Percentiles rank a stretch among this genome's conserved stretches.
Conservation (phyloP, 176 grass and related monocot species). For the Saccharum spontaneum region DNA sequence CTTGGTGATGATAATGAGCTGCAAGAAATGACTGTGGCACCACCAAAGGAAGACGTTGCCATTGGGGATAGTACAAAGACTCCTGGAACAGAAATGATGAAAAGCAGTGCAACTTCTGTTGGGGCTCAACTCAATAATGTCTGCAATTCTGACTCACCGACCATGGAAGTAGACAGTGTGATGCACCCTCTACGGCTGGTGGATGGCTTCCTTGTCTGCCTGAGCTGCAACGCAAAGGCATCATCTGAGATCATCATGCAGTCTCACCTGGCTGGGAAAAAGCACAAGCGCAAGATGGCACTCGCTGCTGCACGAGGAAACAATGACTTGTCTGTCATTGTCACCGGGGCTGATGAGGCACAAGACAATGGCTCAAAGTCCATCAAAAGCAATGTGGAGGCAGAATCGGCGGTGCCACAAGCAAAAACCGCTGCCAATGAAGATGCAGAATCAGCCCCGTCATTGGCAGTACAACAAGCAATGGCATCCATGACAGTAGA, state of each 20-base stretch:
- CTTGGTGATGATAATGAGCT: neutral
- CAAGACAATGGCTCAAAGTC: neutral
- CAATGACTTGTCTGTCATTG: neutral
- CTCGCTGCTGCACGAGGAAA: neutral
- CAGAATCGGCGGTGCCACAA: neutral
- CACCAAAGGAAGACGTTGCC: neutral
- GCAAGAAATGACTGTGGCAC: neutral
- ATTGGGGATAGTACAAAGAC: neutral
- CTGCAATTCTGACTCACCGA: neutral
- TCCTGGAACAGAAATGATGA: neutral
- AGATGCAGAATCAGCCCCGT: neutral
- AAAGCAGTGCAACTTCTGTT: neutral
- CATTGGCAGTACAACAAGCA: neutral
- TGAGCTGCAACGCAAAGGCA: neutral
- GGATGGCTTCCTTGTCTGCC: slow-evolving; percentile 1
- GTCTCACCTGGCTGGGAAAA: slow-evolving; percentile 9
- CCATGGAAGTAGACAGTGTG: neutral
- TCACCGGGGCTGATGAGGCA: neutral
- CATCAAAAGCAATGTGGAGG: neutral
- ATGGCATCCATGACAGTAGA: neutral
- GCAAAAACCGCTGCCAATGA: neutral
- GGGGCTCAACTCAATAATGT: too few relatives aligned
- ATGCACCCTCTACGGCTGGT: neutral
- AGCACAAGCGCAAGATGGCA: slow-evolving; percentile 18
- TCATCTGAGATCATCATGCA: slow-evolving; percentile 9